Evolutionary conservation across 176 grass and related monocot species (phyloP).

Genomic region (Triticum monococcum): DNA sequence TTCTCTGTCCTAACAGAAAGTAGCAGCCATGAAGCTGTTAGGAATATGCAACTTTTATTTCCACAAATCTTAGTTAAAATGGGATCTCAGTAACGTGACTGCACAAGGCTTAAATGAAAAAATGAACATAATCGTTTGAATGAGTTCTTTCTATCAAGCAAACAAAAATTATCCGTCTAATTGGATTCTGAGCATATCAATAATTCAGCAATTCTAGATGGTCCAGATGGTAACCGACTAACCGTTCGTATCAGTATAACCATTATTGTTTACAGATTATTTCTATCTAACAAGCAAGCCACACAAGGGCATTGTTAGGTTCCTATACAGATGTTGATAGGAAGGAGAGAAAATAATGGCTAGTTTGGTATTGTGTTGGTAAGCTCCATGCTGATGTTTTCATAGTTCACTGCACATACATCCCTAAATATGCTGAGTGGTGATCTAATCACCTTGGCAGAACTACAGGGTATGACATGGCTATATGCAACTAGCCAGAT

Average conservation of each 20-base stretch:
- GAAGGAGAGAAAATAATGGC: neutral
- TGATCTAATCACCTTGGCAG: neutral
- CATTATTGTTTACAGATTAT: neutral
- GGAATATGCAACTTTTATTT: neutral
- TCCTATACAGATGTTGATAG: neutral
- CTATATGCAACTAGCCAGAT: neutral
- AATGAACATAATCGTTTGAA: neutral
- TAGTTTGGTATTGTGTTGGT: neutral
- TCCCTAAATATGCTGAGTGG: neutral
- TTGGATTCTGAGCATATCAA: neutral
- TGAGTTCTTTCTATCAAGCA: neutral
- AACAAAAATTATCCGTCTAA: neutral
- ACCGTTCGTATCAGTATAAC: neutral
- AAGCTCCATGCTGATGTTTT: neutral
- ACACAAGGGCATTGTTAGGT: neutral
- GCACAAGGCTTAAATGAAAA: neutral
- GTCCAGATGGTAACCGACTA: neutral
- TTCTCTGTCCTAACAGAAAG: constrained; percentile 7
- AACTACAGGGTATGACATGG: neutral
- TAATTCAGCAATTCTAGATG: neutral
- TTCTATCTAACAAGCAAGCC: neutral
- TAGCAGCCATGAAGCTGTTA: neutral
- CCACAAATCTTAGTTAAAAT: neutral
- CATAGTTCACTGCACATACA: neutral
- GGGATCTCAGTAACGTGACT: neutral